phyloP scores from a whole-genome alignment of 192 early-diverging fungal species.

The Chytriomyces confervae region DNA sequence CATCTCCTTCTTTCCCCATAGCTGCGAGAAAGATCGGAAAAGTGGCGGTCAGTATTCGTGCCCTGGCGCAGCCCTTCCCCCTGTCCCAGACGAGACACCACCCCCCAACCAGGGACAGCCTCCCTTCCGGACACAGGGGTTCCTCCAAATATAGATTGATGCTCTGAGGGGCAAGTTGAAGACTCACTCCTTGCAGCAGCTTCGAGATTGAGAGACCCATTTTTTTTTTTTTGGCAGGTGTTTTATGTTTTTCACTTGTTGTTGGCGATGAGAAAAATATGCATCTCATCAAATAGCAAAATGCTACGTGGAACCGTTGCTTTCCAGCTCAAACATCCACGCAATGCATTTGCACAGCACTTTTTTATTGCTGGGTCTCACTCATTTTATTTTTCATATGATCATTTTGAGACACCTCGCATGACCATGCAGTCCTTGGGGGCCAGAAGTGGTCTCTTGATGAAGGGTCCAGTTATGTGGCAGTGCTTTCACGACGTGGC shows the following conservation, averaged over 20 bases:
- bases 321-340: not conserved
- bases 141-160: not conserved
- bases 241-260: constrained; percentile 3
- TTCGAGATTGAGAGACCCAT: constrained; percentile 77
- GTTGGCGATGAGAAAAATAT: not conserved
- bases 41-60: not conserved
- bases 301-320: not conserved
- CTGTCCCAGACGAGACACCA: not conserved
- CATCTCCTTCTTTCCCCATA: constrained; percentile 94
- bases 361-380: not conserved
- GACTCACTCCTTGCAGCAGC: constrained; percentile 45
- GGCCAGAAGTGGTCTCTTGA: not conserved
- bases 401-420: not conserved
- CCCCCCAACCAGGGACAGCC: not conserved
- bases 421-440: not conserved
- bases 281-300: not conserved
- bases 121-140: not conserved
- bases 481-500: not conserved
- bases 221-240: constrained; percentile 25
- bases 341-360: not conserved
- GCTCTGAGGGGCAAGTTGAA: not conserved
- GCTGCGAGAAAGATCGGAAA: constrained; percentile 27
- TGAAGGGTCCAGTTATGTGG: not conserved
- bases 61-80: not conserved
- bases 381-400: not conserved